Base-by-base conservation (phyloP, 169 alveolate species). In the Cryptosporidium tyzzeri region DNA sequence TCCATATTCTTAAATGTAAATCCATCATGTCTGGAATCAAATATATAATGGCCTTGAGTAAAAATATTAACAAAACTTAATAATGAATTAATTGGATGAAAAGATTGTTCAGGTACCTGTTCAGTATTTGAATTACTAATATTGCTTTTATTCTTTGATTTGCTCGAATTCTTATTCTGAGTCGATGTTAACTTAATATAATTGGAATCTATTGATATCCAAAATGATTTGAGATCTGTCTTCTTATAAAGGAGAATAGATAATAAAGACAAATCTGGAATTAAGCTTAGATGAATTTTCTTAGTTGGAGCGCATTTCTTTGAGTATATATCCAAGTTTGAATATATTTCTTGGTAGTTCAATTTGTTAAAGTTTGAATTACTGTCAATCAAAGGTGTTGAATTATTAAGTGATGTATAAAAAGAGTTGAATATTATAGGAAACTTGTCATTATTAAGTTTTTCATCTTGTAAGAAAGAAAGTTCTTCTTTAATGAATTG, bases 131-230 rank as follows among this genome's bases (percentile, higher is more conserved):
- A 31, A 51, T 53, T 45, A 55, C 10, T n/a, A 0, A 31, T 37
- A 33, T 18, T n/a, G 35, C 16, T 21, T 48, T 51, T 29, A 18
- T 18, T 18, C 8, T 31, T 51, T 14, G 10, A n/a, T 23, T 35
- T 21, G 0, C 8, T 23, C 8, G 33, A n/a, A 35, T 9, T 29
- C 18, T 73, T 73, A 39, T 23, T 41, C 39, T 73, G 86, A 33
- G 71, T 18, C 0, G 67, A 55, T n/a, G 86, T 53, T 16, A 55
- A 12, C 39, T 39, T 73, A 23, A 33, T 26, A 31, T 73, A 73
- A 59, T 73, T 73, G 51, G 86, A 73, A 31, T 80, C 89, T 23
- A 80, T 59, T 5, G 75, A 62, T n/a, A 80, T 65, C 89, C 89
- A 80, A 41, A 62, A 80, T 18, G 75, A 62, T 23, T 50, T 80